Percentiles rank a stretch among this genome's conserved stretches.
Evolutionary conservation across 2,329 filamentous ascomycete genomes (phyloP).

Genomic region (Emergomyces pasteurianus): DNA sequence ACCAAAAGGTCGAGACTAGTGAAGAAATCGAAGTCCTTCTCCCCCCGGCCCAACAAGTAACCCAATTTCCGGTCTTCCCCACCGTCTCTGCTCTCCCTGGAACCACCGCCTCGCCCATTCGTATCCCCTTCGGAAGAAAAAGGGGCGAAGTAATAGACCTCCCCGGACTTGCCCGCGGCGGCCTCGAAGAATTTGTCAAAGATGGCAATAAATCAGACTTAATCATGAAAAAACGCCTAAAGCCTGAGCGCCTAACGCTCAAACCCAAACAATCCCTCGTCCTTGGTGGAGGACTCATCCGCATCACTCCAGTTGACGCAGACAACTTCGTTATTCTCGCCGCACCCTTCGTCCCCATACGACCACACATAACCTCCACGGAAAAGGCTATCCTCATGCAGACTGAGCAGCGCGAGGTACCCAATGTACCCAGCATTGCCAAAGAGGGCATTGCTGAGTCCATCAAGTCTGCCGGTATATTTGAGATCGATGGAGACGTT

Average conservation of each 20-base stretch:
- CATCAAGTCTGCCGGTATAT: constrained; percentile 60
- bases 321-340: constrained; percentile 50
- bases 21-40: constrained; percentile 39
- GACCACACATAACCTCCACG: constrained; percentile 64
- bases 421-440: constrained; percentile 50
- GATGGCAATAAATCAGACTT: constrained; percentile 54
- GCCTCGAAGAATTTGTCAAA: constrained; percentile 58
- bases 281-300: constrained; percentile 73
- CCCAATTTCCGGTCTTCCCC: constrained; percentile 71
- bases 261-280: constrained; percentile 70
- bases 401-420: constrained; percentile 46
- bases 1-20: not conserved
- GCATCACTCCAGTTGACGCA: constrained; percentile 59
- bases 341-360: constrained; percentile 76
- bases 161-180: constrained; percentile 66
- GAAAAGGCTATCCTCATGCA: constrained; percentile 70
- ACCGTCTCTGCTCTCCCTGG: constrained; percentile 77
- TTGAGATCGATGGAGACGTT: constrained; percentile 67
- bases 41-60: constrained; percentile 62
- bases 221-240: constrained; percentile 66
- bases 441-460: constrained; percentile 44
- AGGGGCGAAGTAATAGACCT: constrained; percentile 88
- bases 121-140: constrained; percentile 75
- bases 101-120: constrained; percentile 89
- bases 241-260: constrained; percentile 60